Base-by-base conservation (phyloP, 495 filamentous ascomycete genomes). In the Trichoderma reesei region DNA sequence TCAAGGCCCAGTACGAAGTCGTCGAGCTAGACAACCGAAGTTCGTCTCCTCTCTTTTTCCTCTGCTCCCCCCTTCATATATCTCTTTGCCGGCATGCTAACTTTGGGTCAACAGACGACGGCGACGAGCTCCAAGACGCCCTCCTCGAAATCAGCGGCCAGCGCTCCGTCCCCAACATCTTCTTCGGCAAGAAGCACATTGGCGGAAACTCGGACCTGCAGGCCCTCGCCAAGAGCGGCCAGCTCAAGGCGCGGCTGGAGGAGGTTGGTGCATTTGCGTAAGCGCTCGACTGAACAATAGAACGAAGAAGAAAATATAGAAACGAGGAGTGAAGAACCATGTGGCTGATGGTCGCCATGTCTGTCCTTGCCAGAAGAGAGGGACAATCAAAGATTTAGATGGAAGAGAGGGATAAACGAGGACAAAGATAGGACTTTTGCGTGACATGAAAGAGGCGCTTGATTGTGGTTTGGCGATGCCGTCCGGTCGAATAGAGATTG, bases 171-270 rank as follows among this genome's bases (percentile, higher is more conserved):
- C 94, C 94, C 63, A 97, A 96, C 78, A 90, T 97, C 78, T 99
- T 87, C 81, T 97, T 99, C 78, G 75, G 76, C 68, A 74, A 92
- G 80, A 75, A 91, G 75, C 94, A 97, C 76, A 94, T 99, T 72
- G 93, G 94, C 44, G 94, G 94, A 60, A 97, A 98, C 84, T 96
- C 91, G 6, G 95, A 98, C 70, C 75, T 98, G 64, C 90, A 97
- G 78, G 81, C 74, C 3, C 71, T 75, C 16, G 68, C 65, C 66
- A 77, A 75, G 70, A 64, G 70, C 16, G 74, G 72, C 66, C 74
- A 78, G 70, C 71, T 81, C 46, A 71, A 78, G 71, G 64, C 66
- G 37, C 68, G 79, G 36, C 72, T 81, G 18, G 60, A 67, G 69
- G 74, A 71, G 39, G 75, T 70, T 33, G 74, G 73, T 46, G 78